These are phyloP conservation scores for Nelumbo lutea DNA, from an alignment of 164 flowering plant species.

Conservation along the genomic window DNA sequence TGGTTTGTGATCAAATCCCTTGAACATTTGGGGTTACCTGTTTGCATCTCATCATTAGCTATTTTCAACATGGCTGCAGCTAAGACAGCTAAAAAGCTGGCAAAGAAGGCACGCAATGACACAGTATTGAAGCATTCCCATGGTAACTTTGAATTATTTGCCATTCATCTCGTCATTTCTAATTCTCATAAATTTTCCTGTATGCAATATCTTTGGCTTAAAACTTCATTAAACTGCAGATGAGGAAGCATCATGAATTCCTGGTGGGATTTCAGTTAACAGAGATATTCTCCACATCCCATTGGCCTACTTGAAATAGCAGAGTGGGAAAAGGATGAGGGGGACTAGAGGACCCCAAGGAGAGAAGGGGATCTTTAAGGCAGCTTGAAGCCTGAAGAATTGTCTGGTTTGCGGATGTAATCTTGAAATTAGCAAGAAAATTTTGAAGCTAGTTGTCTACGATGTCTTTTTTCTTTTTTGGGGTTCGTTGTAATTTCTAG, in stretches of 20 bases:
- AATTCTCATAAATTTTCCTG: neutral
- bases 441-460: no score
- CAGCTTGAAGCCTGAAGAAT: no score
- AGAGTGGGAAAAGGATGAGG: neutral
- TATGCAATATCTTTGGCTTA: neutral
- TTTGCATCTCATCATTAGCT: neutral
- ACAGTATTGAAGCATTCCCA: constrained; percentile 3
- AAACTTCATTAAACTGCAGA: constrained; percentile 4
- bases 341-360: no score
- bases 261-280: neutral
- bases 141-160: constrained; percentile 12
- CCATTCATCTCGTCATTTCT: neutral
- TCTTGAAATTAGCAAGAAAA: no score
- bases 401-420: no score
- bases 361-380: no score
- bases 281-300: no score
- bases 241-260: constrained; percentile 10
- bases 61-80: constrained; percentile 30
- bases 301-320: neutral
- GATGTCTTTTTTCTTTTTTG: no score
- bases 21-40: neutral
- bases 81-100: constrained; percentile 29
- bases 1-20: neutral
- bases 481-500: no score
- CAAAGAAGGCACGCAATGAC: constrained; percentile 29